Evolutionary conservation across 305 asterid species (phyloP).

Genomic region (Solanum hybrid): DNA sequence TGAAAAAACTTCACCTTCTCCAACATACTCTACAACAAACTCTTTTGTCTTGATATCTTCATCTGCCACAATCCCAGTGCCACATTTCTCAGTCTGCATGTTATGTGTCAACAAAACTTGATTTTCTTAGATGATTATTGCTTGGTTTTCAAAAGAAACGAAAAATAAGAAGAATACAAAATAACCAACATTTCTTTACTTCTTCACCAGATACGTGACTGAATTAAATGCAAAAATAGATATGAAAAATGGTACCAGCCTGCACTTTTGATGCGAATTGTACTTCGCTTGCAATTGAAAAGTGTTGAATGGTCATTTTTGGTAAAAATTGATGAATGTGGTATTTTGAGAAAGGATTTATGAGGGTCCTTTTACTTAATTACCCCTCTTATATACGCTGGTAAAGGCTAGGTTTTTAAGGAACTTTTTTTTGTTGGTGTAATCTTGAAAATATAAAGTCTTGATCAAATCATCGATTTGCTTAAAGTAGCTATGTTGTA

Average conservation of each 20-base stretch:
- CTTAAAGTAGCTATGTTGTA: neutral
- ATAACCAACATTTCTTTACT: neutral
- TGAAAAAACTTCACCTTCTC: constrained; percentile 62
- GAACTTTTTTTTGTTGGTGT: neutral
- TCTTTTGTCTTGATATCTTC: constrained; percentile 86
- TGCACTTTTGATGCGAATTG: neutral
- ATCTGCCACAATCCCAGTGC: constrained; percentile 85
- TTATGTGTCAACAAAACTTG: constrained; percentile 1
- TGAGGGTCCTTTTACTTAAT: neutral
- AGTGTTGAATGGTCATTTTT: neutral
- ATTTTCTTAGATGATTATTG: neutral
- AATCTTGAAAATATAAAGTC: neutral
- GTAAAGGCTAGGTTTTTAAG: neutral
- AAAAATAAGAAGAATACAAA: neutral
- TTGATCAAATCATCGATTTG: neutral
- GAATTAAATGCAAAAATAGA: neutral
- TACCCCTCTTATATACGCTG: neutral
- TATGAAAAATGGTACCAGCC: neutral
- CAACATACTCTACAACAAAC: constrained; percentile 92
- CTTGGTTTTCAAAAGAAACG: neutral
- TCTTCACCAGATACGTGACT: neutral
- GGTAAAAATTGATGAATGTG: neutral
- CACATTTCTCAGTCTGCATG: constrained; percentile 95
- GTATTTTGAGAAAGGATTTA: neutral
- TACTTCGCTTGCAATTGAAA: neutral